Base-by-base conservation (phyloP, 352 stramenopile species). In the Globisporangium paddicum region DNA sequence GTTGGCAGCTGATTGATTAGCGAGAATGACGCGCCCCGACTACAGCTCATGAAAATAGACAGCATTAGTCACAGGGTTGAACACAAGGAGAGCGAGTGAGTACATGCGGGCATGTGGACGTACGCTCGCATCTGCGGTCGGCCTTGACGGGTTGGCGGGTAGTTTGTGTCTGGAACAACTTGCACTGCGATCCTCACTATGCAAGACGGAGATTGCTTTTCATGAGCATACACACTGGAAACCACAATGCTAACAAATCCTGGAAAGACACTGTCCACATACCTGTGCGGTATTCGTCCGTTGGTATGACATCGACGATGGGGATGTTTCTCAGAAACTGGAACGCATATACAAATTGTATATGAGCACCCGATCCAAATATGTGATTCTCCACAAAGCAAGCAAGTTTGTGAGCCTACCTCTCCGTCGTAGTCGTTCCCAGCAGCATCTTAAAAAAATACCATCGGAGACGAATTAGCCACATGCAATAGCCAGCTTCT, bases 1-100 rank as follows among this genome's bases (percentile, higher is more conserved):
- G 82, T 93, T 25, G 86, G 86, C 9, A 95, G 71, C 50, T 93
- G 83, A 32, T 87, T 75, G 60, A 95, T 92, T 26, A 95, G 58
- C 11, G 72, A 73, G 18, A 72, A 68, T 2, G 75, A 67, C 19
- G 82, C 82, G 4, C 82, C 82, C 16, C 82, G 82, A 46, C 82
- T 92, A 37, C n/a, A 26, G 32, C 6, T 32, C 28, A 32, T 32
- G 6, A 32, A 32, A 32, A 6, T 32, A 6, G 28, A 32, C 28
- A 32, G 6, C 28, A 32, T 32, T 32, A 32, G 28, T 32, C 28
- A 32, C 28, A 32, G 28, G 28, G 28, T 32, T 32, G 6, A 32
- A 6, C 28, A 6, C 3, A 32, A 32, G 28, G 28, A 32, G 28
- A 32, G n/a, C n/a, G n/a, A n/a, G n/a, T n/a, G n/a, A n/a, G 28